Base-by-base conservation (phyloP, 2,329 filamentous ascomycete genomes). In the Colletotrichum musicola region DNA sequence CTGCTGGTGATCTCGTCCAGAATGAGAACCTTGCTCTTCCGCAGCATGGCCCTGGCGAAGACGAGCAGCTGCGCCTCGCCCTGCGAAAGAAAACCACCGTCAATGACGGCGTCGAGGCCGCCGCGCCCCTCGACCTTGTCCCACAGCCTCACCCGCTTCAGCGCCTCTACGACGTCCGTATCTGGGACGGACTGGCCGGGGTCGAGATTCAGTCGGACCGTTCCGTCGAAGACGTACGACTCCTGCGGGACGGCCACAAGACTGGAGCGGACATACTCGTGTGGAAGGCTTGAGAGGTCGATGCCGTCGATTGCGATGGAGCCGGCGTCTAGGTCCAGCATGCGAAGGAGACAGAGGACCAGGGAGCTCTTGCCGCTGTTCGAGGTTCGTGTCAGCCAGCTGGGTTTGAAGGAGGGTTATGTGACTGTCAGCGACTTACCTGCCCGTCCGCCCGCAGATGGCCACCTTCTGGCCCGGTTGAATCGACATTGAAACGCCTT, bases 221-320 rank as follows among this genome's bases (percentile, higher is more conserved):
- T 82, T 20, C 82, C 84, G 5, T 80, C 79, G 3, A 88, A 78
- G 27, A 86, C 77, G 71, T 85, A 83, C 0, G 84, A 78, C 57
- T 88, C 86, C 75, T 89, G 86, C 0, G 86, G 82, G 3, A 87
- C 75, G 4, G 78, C 79, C 25, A 82, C 79, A 10, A 88, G 76
- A 1, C 73, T 59, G 1, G 72, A 63, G 10, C 78, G 77, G 10
- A 79, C 62, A 4, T 71, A 40, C 35, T 74, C 68, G 0, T 73
- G 72, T 0, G 74, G 74, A 0, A 79, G 63, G 3, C 70, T 74
- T 40, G 74, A 67, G 0, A 77, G 69, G 56, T 85, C 81, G 1
- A 85, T 42, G 2, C 76, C 79, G 63, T 88, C 85, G 18, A 88
- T 77, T 0, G 68, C 73, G 38, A 88, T 83, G 12, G 70, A 75